phyloP scores from a whole-genome alignment of 1,284 basidiomycete genomes.

The Hymenochaete sp. region DNA sequence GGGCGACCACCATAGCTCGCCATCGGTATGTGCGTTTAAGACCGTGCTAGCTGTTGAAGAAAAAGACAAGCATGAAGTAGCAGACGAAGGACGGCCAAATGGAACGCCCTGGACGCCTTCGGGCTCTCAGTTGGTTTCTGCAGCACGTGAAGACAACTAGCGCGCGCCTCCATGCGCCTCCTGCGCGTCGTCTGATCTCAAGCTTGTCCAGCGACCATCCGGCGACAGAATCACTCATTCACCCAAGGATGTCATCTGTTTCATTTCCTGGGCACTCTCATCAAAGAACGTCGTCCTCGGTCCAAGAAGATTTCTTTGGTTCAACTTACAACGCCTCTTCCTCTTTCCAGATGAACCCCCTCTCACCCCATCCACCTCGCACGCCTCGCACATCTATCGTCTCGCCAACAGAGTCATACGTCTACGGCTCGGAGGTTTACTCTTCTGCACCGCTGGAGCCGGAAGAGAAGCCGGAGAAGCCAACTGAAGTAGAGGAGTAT shows the following conservation, averaged over 20 bases:
- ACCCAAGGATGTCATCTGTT: constrained; percentile 32
- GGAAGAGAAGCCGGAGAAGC: constrained; percentile 28
- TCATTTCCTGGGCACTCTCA: constrained; percentile 29
- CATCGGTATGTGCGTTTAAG: constrained; percentile 27
- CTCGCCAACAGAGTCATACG: constrained; percentile 27
- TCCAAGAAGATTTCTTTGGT: constrained; percentile 34
- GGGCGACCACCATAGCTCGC: constrained; percentile 37
- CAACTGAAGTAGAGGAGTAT: constrained; percentile 31
- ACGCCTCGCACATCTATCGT: constrained; percentile 54
- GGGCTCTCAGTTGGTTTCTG: no score
- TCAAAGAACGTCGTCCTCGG: constrained; percentile 26
- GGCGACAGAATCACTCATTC: background rate
- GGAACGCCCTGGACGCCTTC: no score
- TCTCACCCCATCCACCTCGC: constrained; percentile 66
- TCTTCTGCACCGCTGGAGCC: constrained; percentile 22
- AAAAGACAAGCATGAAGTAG: no score
- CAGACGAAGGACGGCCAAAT: no score
- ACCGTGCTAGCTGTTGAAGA: no score
- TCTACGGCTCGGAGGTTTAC: constrained; percentile 25
- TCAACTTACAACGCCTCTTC: constrained; percentile 35
- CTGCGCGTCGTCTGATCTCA: no score
- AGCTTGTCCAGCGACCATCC: no score
- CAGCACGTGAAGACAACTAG: no score
- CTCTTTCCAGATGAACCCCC: constrained; percentile 70
- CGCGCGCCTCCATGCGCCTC: no score